These are phyloP conservation scores for Auriscalpium microsporum DNA, from an alignment of 768 basidiomycete genomes.

Conservation along the genomic window DNA sequence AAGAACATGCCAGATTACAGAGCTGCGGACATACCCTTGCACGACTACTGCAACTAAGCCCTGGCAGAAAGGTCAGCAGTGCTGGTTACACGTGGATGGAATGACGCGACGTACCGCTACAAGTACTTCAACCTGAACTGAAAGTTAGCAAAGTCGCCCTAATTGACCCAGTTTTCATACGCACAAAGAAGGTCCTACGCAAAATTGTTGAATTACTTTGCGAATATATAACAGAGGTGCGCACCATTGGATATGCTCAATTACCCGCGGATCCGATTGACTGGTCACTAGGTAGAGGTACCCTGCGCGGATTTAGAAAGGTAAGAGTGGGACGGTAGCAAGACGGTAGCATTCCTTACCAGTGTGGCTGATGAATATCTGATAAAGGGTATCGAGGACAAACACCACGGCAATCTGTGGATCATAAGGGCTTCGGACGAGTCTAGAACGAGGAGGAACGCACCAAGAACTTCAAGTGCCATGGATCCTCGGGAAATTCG, in stretches of 20 bases:
- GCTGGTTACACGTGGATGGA: slow-evolving; percentile 12
- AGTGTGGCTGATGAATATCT: slow-evolving; percentile 18
- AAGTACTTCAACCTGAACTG: slow-evolving; percentile 30
- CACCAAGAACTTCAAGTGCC: slow-evolving; percentile 1
- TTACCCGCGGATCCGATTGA: slow-evolving; percentile 26
- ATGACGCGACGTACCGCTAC: slow-evolving; percentile 28
- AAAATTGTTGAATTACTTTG: too few relatives aligned
- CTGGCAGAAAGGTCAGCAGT: slow-evolving; percentile 28
- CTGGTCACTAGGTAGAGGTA: slow-evolving; percentile 34
- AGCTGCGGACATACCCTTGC: not conserved
- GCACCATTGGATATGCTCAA: too few relatives aligned
- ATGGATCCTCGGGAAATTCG: not conserved
- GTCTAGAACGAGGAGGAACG: not conserved
- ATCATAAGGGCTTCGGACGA: not conserved
- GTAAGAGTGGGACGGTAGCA: not conserved
- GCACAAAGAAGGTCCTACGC: too few relatives aligned
- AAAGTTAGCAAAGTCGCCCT: slow-evolving; percentile 33
- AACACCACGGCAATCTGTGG: slow-evolving; percentile 8
- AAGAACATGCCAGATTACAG: too few relatives aligned
- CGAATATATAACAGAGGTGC: too few relatives aligned
- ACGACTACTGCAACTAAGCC: not conserved
- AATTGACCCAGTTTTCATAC: too few relatives aligned
- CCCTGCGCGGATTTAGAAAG: not conserved
- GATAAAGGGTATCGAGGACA: slow-evolving; percentile 16
- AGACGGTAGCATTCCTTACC: slow-evolving; percentile 4